Base-by-base conservation (phyloP, 257 asterid genomes). In the Gentiana dahurica region DNA sequence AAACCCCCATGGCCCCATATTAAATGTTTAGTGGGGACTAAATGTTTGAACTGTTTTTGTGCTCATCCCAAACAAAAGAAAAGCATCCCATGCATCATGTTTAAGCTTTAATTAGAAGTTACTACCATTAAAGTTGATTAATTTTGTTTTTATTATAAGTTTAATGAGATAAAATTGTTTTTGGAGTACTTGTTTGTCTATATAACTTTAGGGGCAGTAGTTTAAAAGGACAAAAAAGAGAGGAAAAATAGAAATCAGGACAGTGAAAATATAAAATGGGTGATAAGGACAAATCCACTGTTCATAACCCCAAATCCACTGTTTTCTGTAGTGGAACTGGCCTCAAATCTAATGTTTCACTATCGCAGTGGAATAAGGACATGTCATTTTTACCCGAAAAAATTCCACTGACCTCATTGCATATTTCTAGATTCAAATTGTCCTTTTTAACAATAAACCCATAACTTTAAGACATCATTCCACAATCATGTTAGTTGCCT, bases 401-500 rank as follows among this genome's bases (percentile, higher is more conserved):
- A 24, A 24, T 24, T 24, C 24, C 24, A 24, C 24, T 24, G 24
- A 0, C 24, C 24, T 24, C 24, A 24, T 24, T 24, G 24, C 24
- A 24, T 24, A 24, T 0, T 0, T 24, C 1, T 24, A 24, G 24
- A 24, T 24, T 24, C 24, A 24, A 24, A 24, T 24, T 24, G 24
- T 24, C 24, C 0, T 24, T 24, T 24, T 24, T 24, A 24, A 24
- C 24, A 24, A 24, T 24, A 24, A 24, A 24, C 24, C 24, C 56
- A 63, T 57, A 58, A 46, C 55, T 63, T 63, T 60, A 66, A 63
- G 73, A 58, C 46, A 41, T 66, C 78, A 68, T 57, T 64, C 71
- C 75, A 60, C 75, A 58, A 65, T 65, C 72, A 73, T 58, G 75
- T 73, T 73, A 73, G 78, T 61, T 73, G 78, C 78, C 75, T 61